These are phyloP conservation scores for Xerocomellus chrysenteron DNA, from an alignment of 768 basidiomycete species.

Conservation along the genomic window DNA sequence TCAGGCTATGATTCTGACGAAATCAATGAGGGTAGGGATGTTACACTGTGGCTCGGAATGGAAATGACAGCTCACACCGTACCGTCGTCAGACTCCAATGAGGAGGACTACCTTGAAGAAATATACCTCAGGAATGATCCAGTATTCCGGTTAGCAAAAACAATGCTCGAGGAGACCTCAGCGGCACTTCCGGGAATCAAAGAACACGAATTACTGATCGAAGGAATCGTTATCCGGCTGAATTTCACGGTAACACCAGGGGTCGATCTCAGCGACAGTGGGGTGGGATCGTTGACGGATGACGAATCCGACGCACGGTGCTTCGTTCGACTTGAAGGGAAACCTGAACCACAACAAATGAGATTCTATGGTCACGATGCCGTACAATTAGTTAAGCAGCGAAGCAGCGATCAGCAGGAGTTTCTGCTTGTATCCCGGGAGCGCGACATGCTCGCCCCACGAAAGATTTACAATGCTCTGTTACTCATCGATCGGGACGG, in stretches of 20 bases:
- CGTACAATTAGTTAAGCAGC: not conserved
- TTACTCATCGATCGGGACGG: conserved; percentile 3
- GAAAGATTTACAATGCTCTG: not conserved
- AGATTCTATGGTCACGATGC: not conserved
- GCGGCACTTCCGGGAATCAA: not conserved
- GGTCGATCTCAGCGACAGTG: not conserved
- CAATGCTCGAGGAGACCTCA: not conserved
- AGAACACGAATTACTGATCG: conserved; percentile 4
- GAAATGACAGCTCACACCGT: not conserved
- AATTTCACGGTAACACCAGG: not conserved
- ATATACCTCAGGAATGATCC: not conserved
- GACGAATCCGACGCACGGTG: not conserved
- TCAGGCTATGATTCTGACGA: not conserved
- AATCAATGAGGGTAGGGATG: not conserved
- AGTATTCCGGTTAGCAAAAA: not conserved
- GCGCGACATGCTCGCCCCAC: too few relatives aligned
- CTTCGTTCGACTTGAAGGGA: not conserved
- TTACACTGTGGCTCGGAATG: not conserved
- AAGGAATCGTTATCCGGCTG: not conserved
- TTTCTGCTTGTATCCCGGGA: conserved; percentile 4
- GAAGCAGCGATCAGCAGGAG: not conserved
- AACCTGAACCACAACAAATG: not conserved
- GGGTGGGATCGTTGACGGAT: too few relatives aligned
- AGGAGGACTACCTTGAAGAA: not conserved
- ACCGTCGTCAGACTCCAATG: not conserved